Conservation (phyloP, 2,329 filamentous ascomycete genomes). For the Raffaelea deltoideospora region DNA sequence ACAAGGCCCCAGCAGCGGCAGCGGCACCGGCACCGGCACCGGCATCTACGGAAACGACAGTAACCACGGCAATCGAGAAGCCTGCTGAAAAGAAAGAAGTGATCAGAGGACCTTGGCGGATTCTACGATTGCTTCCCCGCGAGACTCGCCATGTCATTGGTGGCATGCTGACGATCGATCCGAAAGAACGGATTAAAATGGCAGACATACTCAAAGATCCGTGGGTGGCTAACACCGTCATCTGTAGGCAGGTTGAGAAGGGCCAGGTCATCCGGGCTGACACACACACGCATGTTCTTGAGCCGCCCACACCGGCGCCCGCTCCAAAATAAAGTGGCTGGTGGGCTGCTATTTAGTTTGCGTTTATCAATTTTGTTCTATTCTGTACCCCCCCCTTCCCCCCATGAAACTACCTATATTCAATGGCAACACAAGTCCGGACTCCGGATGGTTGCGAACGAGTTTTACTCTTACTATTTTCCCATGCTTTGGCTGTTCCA, state of each 20-base stretch:
- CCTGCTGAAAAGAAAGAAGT: conserved; percentile 48
- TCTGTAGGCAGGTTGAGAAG: conserved; percentile 62
- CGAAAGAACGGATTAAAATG: conserved; percentile 68
- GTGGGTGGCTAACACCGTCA: conserved; percentile 75
- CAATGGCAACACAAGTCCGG: neutral
- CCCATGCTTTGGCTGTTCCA: neutral
- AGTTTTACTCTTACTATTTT: neutral
- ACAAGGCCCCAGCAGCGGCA: conserved; percentile 8
- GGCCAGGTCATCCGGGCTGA: conserved; percentile 58
- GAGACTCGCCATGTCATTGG: conserved; percentile 84
- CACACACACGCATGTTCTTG: conserved; percentile 73
- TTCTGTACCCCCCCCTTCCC: too few species aligned
- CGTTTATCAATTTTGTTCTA: neutral
- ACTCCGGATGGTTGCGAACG: too few species aligned
- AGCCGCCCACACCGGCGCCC: conserved; percentile 44
- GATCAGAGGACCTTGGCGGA: conserved; percentile 83
- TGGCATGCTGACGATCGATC: conserved; percentile 82
- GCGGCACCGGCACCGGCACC: too few species aligned
- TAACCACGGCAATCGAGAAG: too few species aligned
- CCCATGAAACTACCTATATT: too few species aligned
- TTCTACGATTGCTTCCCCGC: conserved; percentile 72
- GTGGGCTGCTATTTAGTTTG: neutral
- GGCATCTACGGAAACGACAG: too few species aligned
- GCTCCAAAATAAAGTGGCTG: too few species aligned
- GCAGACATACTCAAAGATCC: conserved; percentile 74